These are phyloP conservation scores for Maudiozyma saulgeensis DNA, from an alignment of 805 yeast species.

Conservation along the genomic window DNA sequence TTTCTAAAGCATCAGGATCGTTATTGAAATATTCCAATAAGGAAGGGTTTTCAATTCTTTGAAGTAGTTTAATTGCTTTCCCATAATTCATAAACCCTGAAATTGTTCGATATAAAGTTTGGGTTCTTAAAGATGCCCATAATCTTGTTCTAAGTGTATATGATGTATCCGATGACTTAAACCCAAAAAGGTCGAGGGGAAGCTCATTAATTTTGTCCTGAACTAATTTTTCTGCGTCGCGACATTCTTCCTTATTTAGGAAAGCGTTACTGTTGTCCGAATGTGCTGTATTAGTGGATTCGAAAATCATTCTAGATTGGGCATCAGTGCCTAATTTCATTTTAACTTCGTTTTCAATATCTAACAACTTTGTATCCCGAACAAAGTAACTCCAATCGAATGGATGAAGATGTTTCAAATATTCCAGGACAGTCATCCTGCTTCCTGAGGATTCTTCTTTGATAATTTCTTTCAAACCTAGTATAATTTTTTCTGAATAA, in stretches of 20 bases:
- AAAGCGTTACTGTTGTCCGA: not conserved
- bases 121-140: slow-evolving; percentile 81
- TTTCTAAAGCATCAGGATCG: slow-evolving; percentile 48
- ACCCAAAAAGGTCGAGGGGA: slow-evolving; percentile 66
- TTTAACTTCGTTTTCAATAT: not conserved
- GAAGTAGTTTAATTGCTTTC: slow-evolving; percentile 60
- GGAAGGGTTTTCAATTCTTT: slow-evolving; percentile 55
- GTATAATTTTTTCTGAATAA: slow-evolving; percentile 70
- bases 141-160: slow-evolving; percentile 63
- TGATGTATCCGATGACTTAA: slow-evolving; percentile 54
- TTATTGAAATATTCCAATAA: slow-evolving; percentile 36
- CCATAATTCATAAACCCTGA: slow-evolving; percentile 78
- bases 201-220: slow-evolving; percentile 46
- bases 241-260: not conserved
- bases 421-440: slow-evolving; percentile 67
- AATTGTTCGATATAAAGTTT: slow-evolving; percentile 73
- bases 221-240: slow-evolving; percentile 17
- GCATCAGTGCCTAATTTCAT: not conserved
- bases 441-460: slow-evolving; percentile 51
- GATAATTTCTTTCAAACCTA: slow-evolving; percentile 70
- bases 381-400: slow-evolving; percentile 78
- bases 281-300: no score
- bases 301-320: not conserved
- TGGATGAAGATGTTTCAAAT: slow-evolving; percentile 61
- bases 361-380: slow-evolving; percentile 55